These are phyloP conservation scores for Penicillium sp. DNA, from an alignment of 2,329 filamentous ascomycete genomes.

Conservation along the genomic window DNA sequence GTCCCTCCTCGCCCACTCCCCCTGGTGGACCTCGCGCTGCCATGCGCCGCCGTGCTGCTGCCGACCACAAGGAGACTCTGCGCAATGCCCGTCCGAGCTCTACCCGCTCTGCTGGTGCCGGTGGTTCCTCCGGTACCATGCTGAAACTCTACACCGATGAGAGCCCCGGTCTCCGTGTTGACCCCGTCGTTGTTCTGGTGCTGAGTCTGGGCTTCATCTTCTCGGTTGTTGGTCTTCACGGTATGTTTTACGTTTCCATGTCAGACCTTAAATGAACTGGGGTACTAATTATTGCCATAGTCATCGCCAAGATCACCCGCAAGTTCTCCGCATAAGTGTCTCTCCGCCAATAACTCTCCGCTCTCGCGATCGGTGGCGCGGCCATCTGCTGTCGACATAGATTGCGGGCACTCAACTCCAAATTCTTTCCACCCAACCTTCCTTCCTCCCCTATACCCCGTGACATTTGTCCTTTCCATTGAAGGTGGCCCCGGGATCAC, in stretches of 20 bases:
- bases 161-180: conserved; percentile 93
- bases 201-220: conserved; percentile 98
- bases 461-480: conserved; percentile 20
- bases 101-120: conserved; percentile 89
- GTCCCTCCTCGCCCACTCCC: conserved; percentile 80
- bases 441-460: conserved; percentile 27
- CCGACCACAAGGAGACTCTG: conserved; percentile 95
- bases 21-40: conserved; percentile 93
- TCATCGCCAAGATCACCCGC: conserved; percentile 92
- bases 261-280: neutral
- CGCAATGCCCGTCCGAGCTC: conserved; percentile 90
- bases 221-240: conserved; percentile 94
- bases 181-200: conserved; percentile 95
- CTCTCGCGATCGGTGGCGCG: neutral
- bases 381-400: neutral
- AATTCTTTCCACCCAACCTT: conserved; percentile 10
- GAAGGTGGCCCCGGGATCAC: conserved; percentile 10
- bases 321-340: conserved; percentile 64
- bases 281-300: conserved; percentile 45
- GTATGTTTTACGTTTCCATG: conserved; percentile 56
- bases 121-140: conserved; percentile 97
- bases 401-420: conserved; percentile 5
- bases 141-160: conserved; percentile 98
- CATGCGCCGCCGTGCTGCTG: conserved; percentile 90
- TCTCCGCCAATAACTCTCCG: neutral